Percentiles rank a stretch among this genome's conserved stretches.
These are phyloP conservation scores for Diaporthe sp. DNA, from an alignment of 2,329 filamentous ascomycete genomes.

Conservation along the genomic window DNA sequence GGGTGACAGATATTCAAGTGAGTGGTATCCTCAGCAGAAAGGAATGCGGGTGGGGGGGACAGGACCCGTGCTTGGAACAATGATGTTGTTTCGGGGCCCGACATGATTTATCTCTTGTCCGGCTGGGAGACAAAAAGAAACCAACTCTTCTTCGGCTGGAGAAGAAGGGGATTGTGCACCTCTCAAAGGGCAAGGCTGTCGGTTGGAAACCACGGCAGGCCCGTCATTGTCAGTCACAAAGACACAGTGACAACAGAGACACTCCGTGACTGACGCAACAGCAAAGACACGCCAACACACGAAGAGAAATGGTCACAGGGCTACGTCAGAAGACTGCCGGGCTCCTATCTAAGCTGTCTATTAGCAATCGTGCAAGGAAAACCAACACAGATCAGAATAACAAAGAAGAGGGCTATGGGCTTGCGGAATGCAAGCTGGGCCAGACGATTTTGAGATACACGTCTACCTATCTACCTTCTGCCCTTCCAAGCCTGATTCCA, in stretches of 20 bases:
- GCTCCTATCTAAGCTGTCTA: too few species aligned
- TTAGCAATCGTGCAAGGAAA: neutral
- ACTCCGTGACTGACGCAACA: neutral
- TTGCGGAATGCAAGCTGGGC: constrained; percentile 24
- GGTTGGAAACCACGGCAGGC: neutral
- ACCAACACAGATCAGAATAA: too few species aligned
- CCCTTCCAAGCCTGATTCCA: constrained; percentile 30
- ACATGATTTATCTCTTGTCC: neutral
- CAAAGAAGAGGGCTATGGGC: neutral
- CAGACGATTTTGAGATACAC: constrained; percentile 20
- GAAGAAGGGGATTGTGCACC: neutral
- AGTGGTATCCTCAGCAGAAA: neutral
- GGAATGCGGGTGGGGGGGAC: neutral
- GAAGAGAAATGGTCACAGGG: neutral
- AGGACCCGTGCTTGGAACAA: neutral
- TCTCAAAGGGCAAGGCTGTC: neutral
- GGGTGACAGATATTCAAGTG: too few species aligned
- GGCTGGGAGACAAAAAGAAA: constrained; percentile 1
- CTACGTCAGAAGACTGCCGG: too few species aligned
- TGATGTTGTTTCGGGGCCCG: neutral
- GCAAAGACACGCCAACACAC: neutral
- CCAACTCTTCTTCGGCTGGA: neutral
- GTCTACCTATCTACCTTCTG: constrained; percentile 33
- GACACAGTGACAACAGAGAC: neutral
- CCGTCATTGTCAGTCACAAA: constrained; percentile 13